Evolutionary conservation across 306 rosid genomes (phyloP).

Genomic region (Cercis canadensis): DNA sequence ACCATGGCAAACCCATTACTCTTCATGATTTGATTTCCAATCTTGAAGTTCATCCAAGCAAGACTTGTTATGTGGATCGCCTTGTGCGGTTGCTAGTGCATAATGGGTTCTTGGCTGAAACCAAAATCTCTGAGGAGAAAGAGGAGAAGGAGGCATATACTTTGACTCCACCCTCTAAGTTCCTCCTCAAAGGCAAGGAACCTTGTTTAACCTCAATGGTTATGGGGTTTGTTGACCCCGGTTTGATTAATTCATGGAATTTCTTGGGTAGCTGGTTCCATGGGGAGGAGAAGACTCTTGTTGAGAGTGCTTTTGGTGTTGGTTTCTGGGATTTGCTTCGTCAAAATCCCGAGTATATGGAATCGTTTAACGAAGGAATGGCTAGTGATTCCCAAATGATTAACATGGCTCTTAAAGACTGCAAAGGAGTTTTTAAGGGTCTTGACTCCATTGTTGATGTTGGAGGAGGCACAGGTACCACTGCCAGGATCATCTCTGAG

Average conservation of each 20-base stretch:
- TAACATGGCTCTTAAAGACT: conserved; percentile 34
- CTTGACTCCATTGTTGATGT: conserved; percentile 4
- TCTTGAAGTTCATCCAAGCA: conserved; percentile 34
- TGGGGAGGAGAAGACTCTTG: background rate
- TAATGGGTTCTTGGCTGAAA: conserved; percentile 20
- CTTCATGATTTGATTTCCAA: conserved; percentile 37
- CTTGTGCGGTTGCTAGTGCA: conserved; percentile 43
- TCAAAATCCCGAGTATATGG: background rate
- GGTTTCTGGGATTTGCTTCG: conserved; percentile 16
- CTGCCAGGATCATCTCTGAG: background rate
- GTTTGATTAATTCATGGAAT: background rate
- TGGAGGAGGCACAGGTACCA: too few species aligned
- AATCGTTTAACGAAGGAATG: conserved; percentile 30
- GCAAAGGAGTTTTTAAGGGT: conserved; percentile 42
- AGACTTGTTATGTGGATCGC: background rate
- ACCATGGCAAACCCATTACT: conserved; percentile 33
- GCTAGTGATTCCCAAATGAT: conserved; percentile 38
- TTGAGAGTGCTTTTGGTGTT: conserved; percentile 38
- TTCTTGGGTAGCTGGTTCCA: conserved; percentile 35
- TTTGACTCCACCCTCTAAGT: conserved; percentile 37
- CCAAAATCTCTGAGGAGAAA: background rate
- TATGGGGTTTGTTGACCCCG: conserved; percentile 9
- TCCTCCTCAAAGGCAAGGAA: conserved; percentile 29
- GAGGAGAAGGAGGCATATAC: conserved; percentile 39
- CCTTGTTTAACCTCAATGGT: conserved; percentile 2